Evolutionary conservation across 1,284 basidiomycete genomes (phyloP), one percentile per base, ranked within the genome.

Genomic region (Malassezia psittaci): DNA sequence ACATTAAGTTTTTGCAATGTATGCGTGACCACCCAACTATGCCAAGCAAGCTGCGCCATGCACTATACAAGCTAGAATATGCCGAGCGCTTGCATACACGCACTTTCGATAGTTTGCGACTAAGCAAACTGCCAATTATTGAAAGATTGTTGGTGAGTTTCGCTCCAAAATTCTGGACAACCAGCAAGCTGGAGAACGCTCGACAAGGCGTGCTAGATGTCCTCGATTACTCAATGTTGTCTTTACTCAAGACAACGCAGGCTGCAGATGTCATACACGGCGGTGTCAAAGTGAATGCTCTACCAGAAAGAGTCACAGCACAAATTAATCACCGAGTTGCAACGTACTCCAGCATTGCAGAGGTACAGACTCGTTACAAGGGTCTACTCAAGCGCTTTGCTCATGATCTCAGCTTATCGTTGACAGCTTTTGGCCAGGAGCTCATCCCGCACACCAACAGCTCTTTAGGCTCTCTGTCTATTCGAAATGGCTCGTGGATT

Each of bases 211-310:
- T 55, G 15, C 16, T 52, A 3, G 16, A 49, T 4, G 21, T 33
- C 11, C 41, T 58, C 7, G 40, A 53, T 13, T 38, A 53, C 16
- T 5, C 33, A 4, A 68, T 77, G 50, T 76, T 76, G 42, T 79
- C 78, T 55, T 64, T 81, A 19, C 75, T 83, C 15, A 77, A 79
- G 33, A 87, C 84, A 2, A 85, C 85, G 0, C 84, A 85, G 67
- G 85, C 86, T 1, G 78, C 83, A 37, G 84, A 85, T 65, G 69
- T 86, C 7, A 79, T 86, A 39, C 67, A 77, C 7, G 85, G 84
- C 2, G 85, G 85, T 15, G 81, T 85, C 40, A 86, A 86, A 75
- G 77, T 75, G 48, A 84, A 83, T 61, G 82, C 82, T 1, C 76
- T 83, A 1, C 83, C 82, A 0, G 82, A 83, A 70, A 75, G 76